Evolutionary conservation across 148 eudicot species (phyloP).

Genomic region (Vaccinium darrowii): DNA sequence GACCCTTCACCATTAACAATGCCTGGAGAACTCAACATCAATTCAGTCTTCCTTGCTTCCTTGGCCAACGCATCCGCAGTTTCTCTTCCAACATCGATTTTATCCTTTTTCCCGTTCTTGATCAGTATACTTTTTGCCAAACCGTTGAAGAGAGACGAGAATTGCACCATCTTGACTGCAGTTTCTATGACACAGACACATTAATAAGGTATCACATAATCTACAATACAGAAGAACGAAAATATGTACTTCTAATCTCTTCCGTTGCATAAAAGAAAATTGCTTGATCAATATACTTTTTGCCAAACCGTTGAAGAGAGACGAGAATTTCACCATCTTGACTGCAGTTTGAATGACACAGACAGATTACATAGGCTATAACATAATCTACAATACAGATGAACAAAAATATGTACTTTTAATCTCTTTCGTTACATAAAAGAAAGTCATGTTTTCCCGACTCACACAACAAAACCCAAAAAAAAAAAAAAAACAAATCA

Average conservation of each 20-base stretch:
- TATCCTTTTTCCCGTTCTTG: slow-evolving; percentile 30
- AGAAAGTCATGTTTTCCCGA: not conserved
- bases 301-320: slow-evolving; percentile 38
- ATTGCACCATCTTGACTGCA: slow-evolving; percentile 46
- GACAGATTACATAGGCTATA: not conserved
- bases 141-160: slow-evolving; percentile 35
- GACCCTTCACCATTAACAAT: slow-evolving; percentile 22
- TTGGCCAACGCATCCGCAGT: slow-evolving; percentile 45
- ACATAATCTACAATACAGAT: not conserved
- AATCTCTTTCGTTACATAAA: not conserved
- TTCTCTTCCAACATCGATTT: slow-evolving; percentile 33
- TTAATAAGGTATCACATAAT: not conserved
- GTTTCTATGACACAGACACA: not conserved
- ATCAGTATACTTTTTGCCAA: slow-evolving; percentile 27
- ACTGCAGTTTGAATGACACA: slow-evolving; percentile 9
- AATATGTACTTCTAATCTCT: not conserved
- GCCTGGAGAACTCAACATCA: slow-evolving; percentile 47
- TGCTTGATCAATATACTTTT: slow-evolving; percentile 22
- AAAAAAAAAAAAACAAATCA: no score
- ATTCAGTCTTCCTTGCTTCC: slow-evolving; percentile 57
- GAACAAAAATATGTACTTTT: not conserved
- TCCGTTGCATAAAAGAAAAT: not conserved
- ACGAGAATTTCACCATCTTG: slow-evolving; percentile 49
- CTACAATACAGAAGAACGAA: not conserved
- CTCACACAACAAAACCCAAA: not conserved